Base-by-base conservation (phyloP, 768 basidiomycete species). In the Lactarius hengduanensis region DNA sequence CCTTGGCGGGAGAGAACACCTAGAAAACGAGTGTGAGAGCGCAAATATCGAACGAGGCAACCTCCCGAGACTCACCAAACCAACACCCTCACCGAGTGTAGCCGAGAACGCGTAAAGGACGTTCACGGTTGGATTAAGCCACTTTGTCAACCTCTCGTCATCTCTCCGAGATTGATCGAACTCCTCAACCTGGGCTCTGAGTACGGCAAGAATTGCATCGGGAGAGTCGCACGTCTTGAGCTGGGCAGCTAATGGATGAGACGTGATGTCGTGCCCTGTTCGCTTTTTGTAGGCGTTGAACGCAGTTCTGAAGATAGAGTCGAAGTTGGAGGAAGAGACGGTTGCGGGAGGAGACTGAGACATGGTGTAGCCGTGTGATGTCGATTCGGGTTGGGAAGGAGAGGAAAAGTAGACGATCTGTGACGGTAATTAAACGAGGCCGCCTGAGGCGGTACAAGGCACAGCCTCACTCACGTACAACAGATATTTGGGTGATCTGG, bases 211-310 rank as follows among this genome's bases (percentile, higher is more conserved):
- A n/a, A 59, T 28, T 7, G 36, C 26, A 32, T 56, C 11, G 8
- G 64, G 45, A 22, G 64, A 65, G 20, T 36, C 3, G 20, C 59
- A 61, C 0, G 64, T 5, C 9, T 34, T 41, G 11, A 61, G 32
- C 10, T 1, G 10, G 22, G 3, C 0, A 3, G 22, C 11, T 10
- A 60, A 22, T 8, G 64, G 53, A 28, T 60, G 20, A 2, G 16
- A 32, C 0, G 47, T 4, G 22, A 65, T 28, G 38, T 65, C 58
- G 8, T 55, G 41, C 50, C 50, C 30, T 2, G 40, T 45, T 3
- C 20, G 36, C 18, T 54, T 26, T 15, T 36, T 32, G 18, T 59
- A 64, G 1, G 38, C 28, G 0, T 47, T 7, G 10, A 55, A 5
- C 5, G 64, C 50, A 0, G 5, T 9, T 8, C 34, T 32, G 22